These are phyloP conservation scores for Pluteus cervinus DNA, from an alignment of 768 basidiomycete genomes.

Conservation along the genomic window DNA sequence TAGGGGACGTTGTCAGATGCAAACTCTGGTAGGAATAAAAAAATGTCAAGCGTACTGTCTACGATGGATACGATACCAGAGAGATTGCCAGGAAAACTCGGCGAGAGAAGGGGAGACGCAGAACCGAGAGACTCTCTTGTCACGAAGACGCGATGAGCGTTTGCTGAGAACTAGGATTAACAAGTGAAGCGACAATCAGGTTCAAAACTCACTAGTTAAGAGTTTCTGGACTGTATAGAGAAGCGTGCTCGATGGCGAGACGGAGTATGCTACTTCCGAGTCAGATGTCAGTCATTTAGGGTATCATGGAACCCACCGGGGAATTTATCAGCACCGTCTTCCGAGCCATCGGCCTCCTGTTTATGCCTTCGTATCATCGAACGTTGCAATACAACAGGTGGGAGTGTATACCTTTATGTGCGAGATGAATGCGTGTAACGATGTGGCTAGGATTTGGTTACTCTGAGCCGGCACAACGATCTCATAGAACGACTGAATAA, in stretches of 20 bases:
- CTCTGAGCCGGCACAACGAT: slow-evolving; percentile 77
- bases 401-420: slow-evolving; percentile 54
- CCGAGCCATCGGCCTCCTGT: slow-evolving; percentile 68
- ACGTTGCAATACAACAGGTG: neutral
- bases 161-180: slow-evolving; percentile 39
- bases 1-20: slow-evolving; percentile 18
- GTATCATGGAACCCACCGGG: slow-evolving; percentile 41
- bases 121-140: slow-evolving; percentile 51
- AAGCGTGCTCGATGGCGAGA: slow-evolving; percentile 56
- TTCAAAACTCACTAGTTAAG: slow-evolving; percentile 59
- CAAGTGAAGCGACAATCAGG: neutral
- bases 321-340: slow-evolving; percentile 73
- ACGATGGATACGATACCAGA: slow-evolving; percentile 79
- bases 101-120: slow-evolving; percentile 41
- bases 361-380: slow-evolving; percentile 2
- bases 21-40: neutral
- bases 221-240: slow-evolving; percentile 74
- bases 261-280: slow-evolving; percentile 58
- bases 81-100: slow-evolving; percentile 40
- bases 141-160: slow-evolving; percentile 75
- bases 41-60: slow-evolving; percentile 57
- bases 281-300: neutral
- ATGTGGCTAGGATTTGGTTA: slow-evolving; percentile 66
- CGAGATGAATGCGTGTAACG: slow-evolving; percentile 64
- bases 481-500: slow-evolving; percentile 24